Evolutionary conservation across 2,329 filamentous ascomycete genomes (phyloP).

Genomic region (Tricladium varicosporioides): DNA sequence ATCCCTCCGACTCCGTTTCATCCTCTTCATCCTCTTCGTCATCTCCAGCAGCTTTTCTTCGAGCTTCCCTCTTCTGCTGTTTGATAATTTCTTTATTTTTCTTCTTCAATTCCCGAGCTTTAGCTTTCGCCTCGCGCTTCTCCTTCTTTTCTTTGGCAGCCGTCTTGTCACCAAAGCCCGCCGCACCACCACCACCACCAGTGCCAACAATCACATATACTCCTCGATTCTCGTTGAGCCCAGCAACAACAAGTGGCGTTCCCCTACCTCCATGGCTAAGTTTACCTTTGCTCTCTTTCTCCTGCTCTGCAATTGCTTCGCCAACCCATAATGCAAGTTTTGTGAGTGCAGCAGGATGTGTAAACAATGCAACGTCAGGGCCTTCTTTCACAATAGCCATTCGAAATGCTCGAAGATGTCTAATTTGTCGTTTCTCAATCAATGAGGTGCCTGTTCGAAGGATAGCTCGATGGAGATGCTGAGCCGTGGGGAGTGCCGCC

Average conservation of each 20-base stretch:
- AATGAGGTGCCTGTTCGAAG: constrained; percentile 88
- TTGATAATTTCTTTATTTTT: constrained; percentile 55
- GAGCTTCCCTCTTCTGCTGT: constrained; percentile 61
- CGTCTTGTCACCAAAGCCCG: constrained; percentile 65
- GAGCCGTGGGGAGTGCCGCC: constrained; percentile 74
- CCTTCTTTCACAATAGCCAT: constrained; percentile 96
- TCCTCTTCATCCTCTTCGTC: constrained; percentile 49
- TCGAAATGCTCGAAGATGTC: constrained; percentile 86
- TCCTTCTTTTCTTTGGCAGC: constrained; percentile 61
- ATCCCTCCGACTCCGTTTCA: constrained; percentile 50
- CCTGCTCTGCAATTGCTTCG: constrained; percentile 87
- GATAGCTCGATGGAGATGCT: constrained; percentile 88
- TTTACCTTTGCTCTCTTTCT: constrained; percentile 71
- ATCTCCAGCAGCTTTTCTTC: constrained; percentile 48
- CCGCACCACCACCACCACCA: constrained; percentile 69
- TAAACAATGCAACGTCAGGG: constrained; percentile 87
- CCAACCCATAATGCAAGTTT: constrained; percentile 94
- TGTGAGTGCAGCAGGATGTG: constrained; percentile 86
- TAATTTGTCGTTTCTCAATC: constrained; percentile 91
- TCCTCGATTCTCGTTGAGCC: constrained; percentile 80
- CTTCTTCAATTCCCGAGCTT: constrained; percentile 57
- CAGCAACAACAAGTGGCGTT: constrained; percentile 85
- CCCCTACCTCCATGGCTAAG: constrained; percentile 67
- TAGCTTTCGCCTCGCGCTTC: constrained; percentile 62
- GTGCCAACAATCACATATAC: constrained; percentile 93